Evolutionary conservation across 163 green algal genomes (phyloP).

Genomic region (Trebouxiophyceae sp.): DNA sequence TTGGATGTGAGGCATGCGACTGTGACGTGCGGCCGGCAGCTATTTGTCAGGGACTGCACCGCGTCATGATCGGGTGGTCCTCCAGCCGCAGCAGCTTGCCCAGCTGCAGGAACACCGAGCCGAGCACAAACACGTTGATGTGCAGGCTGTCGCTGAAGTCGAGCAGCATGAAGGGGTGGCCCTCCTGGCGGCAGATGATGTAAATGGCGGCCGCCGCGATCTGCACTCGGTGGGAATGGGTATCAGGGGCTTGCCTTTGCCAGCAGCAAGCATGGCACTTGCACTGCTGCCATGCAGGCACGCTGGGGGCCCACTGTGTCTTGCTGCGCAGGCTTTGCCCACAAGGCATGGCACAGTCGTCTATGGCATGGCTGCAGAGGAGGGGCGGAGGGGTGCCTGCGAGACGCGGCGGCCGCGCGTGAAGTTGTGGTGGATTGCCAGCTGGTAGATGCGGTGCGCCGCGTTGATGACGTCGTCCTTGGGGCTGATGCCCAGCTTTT

Average conservation of each 20-base stretch:
- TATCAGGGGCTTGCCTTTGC: too few species aligned
- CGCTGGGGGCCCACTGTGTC: too few species aligned
- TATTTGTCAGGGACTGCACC: constrained; percentile 14
- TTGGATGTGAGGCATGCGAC: background rate
- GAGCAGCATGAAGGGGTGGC: constrained; percentile 96
- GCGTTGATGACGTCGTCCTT: constrained; percentile 58
- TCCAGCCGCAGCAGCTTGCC: constrained; percentile 74
- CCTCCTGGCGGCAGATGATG: constrained; percentile 92
- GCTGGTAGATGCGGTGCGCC: constrained; percentile 68
- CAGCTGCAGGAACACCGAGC: constrained; percentile 79
- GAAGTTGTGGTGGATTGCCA: constrained; percentile 89
- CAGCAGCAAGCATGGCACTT: too few species aligned
- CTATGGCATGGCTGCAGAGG: too few species aligned
- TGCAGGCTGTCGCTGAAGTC: constrained; percentile 84
- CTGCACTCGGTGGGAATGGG: too few species aligned
- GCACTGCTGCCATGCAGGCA: too few species aligned
- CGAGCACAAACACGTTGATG: constrained; percentile 78
- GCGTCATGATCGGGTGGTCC: constrained; percentile 54
- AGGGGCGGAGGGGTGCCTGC: too few species aligned
- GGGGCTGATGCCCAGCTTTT: constrained; percentile 72
- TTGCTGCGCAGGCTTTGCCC: too few species aligned
- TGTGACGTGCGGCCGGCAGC: too few species aligned
- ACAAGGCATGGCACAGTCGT: too few species aligned
- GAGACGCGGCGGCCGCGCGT: constrained; percentile 77
- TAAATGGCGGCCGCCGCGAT: constrained; percentile 94